Base-by-base conservation (phyloP, 2,329 filamentous ascomycete genomes). In the Trichoderma koningii region DNA sequence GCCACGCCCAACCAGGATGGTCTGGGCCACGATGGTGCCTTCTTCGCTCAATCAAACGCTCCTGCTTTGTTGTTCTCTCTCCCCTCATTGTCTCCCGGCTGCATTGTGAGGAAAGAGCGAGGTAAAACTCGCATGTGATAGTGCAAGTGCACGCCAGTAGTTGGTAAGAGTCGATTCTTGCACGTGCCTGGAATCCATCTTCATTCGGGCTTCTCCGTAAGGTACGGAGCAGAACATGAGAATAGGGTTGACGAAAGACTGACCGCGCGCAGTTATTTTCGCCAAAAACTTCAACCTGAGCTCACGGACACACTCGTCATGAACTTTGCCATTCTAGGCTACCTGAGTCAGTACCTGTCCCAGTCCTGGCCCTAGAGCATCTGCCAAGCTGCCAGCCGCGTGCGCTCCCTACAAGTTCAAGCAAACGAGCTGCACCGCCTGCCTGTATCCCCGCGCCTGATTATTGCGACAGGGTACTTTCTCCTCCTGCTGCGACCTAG, bases 11-110 rank as follows among this genome's bases (percentile, higher is more conserved):
- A 44, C 23, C 19, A 44, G 21, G 19, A 51, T 42, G 59, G 50
- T 62, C 59, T 53, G 38, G 28, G 48, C 57, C 57, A 44, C 57
- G 48, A 62, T 30, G 48, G 47, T 38, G 48, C 21, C 42, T 62
- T 44, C 28, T 9, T 17, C 55, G 28, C 26, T 19, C 47, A 23
- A 38, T 52, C 23, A 26, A 19, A n/a, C 52, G 38, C 38, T n/a
- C 52, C 17, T 38, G 44, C 56, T 60, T 28, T 61, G 30, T 55
- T 51, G 44, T 14, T 47, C 23, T 26, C 12, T 47, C 19, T 38
- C 19, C 30, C 34, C 56, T 60, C 56, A 17, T 14, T 59, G 12
- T 51, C 45, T n/a, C 38, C 42, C 5, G 34, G 10, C 30, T 34
- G 30, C 10, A 34, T 34, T 34, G 2, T 12, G 34, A 34, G 17